Base-by-base conservation (phyloP, 176 grass and related monocot species). In the Miscanthus lutarioriparius region DNA sequence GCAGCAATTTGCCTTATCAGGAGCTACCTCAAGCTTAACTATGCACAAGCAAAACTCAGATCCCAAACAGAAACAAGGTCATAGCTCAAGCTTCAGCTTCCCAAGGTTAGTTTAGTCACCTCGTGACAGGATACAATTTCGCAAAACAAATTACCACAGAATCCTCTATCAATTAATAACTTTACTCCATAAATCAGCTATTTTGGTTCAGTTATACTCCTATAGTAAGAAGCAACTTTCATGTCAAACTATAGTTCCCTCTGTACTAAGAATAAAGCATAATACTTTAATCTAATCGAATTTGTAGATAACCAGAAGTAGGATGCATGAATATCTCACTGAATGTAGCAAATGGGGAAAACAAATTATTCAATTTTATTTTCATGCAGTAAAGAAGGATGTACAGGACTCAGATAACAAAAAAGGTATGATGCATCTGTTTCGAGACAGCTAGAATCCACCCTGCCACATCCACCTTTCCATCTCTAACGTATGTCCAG, bases 221-320 rank as follows among this genome's bases (percentile, higher is more conserved):
- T 56, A 62, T 26, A 62, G 58, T 26, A 26, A 32, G 67, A 37
- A 11, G 13, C 7, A 8, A 56, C 16, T 26, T 25, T 32, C 17
- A 25, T 59, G 63, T 54, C 12, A 1, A 74, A 74, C 61, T 38
- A 47, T 6, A 54, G 54, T 20, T 79, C 19, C 71, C 20, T 72
- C 41, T 51, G 37, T 74, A 43, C 14, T 9, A 10, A 70, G 25
- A 77, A 74, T 8, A 54, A 20, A 11, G 30, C 54, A 33, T 61
- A 75, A 27, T 51, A 20, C 5, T 59, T 69, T 76, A 35, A 48
- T 76, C 43, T 73, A 88, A 61, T 86, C 17, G 72, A 66, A 86
- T 16, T 36, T 37, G 10, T 5, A 71, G 16, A 82, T 45, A 2
- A 8, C 14, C 16, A 47, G 66, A 78, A n/a, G 51, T 43, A 5